Evolutionary conservation across 2,329 filamentous ascomycete genomes (phyloP), one percentile per base, ranked within the genome.

Genomic region (Aureobasidium zeae): DNA sequence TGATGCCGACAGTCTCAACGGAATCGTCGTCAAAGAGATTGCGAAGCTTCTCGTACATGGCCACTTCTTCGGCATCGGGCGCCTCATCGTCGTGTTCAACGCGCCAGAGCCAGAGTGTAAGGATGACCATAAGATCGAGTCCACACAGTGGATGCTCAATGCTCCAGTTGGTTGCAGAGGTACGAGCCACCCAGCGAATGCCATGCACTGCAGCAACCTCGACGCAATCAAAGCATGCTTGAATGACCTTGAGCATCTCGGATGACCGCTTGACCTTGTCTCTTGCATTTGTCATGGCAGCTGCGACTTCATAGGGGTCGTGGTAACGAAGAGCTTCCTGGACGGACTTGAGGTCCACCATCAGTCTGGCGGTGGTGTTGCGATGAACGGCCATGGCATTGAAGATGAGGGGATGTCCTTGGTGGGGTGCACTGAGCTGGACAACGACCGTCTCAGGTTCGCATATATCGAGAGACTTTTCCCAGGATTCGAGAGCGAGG

Each of bases 51-150:
- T 88, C 84, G 66, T 94, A 93, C 86, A 94, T 93, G 64, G 71
- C 74, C 55, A 83, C 67, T 65, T 94, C 86, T 58, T 93, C 86
- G 53, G 84, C 81, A 21, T 79, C 85, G 24, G 86, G 83, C 19
- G 82, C 81, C 69, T 96, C 89, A 52, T 94, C 88, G 71, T 98
- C 91, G 70, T 96, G 88, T 82, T 98, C 91, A 72, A 98, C 82
- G 68, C 88, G 87, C 72, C 95, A 96, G 57, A 98, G 81, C 91
- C 91, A 98, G 54, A 96, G 73, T 58, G 86, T 95, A 55, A 98
- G 81, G 55, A 95, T 91, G 63, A 96, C 91, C 79, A 98, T 94
- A 53, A 96, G 74, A 64, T 98, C 91, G 69, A 98, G 79, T 50
- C 89, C 89, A 59, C 88, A 95, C 47, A 98, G 79, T 41, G 91